Evolutionary conservation across 257 asterid species (phyloP), one percentile per base, ranked within the genome.

Genomic region (Ligustrum vulgare): DNA sequence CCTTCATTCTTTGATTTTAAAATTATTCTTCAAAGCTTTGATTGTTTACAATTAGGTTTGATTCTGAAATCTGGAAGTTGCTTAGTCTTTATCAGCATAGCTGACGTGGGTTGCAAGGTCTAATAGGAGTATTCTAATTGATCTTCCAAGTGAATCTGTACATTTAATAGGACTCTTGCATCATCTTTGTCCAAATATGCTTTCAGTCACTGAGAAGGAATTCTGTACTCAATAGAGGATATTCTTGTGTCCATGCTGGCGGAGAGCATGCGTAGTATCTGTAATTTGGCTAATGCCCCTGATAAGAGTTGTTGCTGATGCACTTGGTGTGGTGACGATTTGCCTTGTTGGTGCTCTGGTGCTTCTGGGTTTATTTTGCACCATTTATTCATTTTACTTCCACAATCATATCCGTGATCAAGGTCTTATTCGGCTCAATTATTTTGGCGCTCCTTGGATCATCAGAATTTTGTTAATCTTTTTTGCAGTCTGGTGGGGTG

Each of bases 201-300:
- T 74, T 75, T 72, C 75, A 69, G 82, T 69, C 70, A 65, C 75
- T 60, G 81, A 72, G 78, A 49, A 16, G 58, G 54, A 63, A 72
- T 71, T 72, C 63, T 69, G 56, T 60, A 34, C 67, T 49, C 72
- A 71, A 58, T 60, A 74, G 83, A 63, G 85, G 78, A 69, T 70
- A 75, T 84, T 81, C 75, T 66, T 36, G 69, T 79, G 84, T 90
- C 89, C 88, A 89, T 88, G 93, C 90, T 86, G 87, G 90, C 80
- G 81, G 87, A 87, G 96, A 93, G 98, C 94, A 91, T 91, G 98
- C 94, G 87, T 86, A 90, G 87, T 83, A 88, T 78, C 82, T 77
- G 89, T 85, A 81, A 78, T 77, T 89, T 86, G 94, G 97, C 93
- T 91, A 81, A 93, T 93, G 98, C 97, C 93, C 93, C 87, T 80